Base-by-base conservation (phyloP, 257 asterid species). In the Haberlea rhodopensis region DNA sequence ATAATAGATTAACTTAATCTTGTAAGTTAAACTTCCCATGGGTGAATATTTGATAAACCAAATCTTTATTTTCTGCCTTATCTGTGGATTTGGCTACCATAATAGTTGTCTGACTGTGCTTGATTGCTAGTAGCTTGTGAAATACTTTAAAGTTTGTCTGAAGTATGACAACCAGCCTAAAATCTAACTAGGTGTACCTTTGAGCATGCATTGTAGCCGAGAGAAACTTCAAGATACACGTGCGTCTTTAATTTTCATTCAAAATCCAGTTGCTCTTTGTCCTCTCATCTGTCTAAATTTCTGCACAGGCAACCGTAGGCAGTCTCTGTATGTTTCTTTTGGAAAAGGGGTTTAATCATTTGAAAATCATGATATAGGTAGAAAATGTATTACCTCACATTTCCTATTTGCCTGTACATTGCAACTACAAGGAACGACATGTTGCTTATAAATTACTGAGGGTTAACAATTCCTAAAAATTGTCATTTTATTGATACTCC, bases 281-380 rank as follows among this genome's bases (percentile, higher is more conserved):
- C 21, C 26, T 70, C 61, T 62, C 28, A 31, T 34, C 67, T n/a
- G 59, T 60, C 63, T 71, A 54, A 51, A 56, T 48, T 43, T 24
- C 53, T 29, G 52, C 58, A 2, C 10, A 34, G 27, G 22, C 61
- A 28, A 24, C 64, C 46, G 16, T 37, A 43, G 10, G 25, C 64
- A 11, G 22, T 53, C 63, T 57, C 45, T 22, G 6, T 2, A 52
- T 25, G 46, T 7, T 54, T 52, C 31, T 37, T 46, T 20, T 63
- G 43, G 32, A 54, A 57, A 54, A 45, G 8, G 28, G 13, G 54
- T 63, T 16, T 15, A 37, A 57, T 51, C 20, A 63, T 49, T 32
- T 43, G 32, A 5, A 48, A 56, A 15, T 24, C n/a, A 31, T 40
- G 25, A 8, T 29, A 18, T 18, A 2, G 49, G 3, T 60, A 25